Evolutionary conservation across 2,329 filamentous ascomycete species (phyloP).

Genomic region (Gyromitra esculenta): DNA sequence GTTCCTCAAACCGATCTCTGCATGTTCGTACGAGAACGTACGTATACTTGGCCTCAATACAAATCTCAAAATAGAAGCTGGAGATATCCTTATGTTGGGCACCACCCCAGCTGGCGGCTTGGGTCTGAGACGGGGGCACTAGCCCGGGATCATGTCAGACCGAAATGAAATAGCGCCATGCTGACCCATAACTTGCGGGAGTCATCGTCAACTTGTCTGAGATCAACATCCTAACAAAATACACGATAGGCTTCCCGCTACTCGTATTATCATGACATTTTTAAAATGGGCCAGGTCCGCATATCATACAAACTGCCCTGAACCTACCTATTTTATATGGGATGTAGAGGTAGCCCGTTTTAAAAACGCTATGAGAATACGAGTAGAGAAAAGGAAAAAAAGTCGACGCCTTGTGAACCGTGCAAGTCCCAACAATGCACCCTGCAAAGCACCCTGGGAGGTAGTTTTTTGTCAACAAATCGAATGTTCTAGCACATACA

Average conservation of each 20-base stretch:
- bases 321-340: no score
- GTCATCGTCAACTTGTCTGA: slow-evolving; percentile 11
- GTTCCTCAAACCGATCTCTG: slow-evolving; percentile 39
- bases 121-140: slow-evolving; percentile 27
- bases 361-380: no score
- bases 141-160: slow-evolving; percentile 27
- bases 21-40: slow-evolving; percentile 6
- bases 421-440: slow-evolving; percentile 5
- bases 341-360: no score
- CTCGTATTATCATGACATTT: no score
- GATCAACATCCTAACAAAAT: slow-evolving; percentile 2
- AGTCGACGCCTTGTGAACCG: neutral
- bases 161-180: slow-evolving; percentile 12
- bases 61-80: slow-evolving; percentile 28
- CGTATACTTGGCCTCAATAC: neutral
- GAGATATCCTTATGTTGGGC: slow-evolving; percentile 32
- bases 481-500: neutral
- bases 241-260: slow-evolving; percentile 3
- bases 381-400: neutral
- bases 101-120: slow-evolving; percentile 23
- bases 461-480: slow-evolving; percentile 2
- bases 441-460: neutral
- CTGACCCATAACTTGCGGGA: slow-evolving; percentile 10
- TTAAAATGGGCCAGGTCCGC: no score
- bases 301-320: no score